These are phyloP conservation scores for Calocybe indica DNA, from an alignment of 768 basidiomycete genomes.

Conservation along the genomic window DNA sequence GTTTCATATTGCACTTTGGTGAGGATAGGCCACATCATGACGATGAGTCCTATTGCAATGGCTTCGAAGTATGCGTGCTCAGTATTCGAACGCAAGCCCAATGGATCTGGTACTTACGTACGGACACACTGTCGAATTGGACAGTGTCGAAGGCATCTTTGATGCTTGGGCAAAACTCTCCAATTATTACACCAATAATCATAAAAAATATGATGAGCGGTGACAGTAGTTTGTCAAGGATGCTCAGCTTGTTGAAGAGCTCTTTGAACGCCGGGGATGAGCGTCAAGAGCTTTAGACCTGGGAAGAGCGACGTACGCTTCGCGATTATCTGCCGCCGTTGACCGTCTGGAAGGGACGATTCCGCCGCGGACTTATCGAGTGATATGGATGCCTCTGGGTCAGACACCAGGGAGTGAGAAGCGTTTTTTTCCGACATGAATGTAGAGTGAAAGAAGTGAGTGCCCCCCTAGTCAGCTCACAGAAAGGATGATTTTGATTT, in stretches of 20 bases:
- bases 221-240: slow-evolving; percentile 13
- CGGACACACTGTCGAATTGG: slow-evolving; percentile 64
- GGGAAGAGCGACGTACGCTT: no score
- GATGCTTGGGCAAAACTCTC: slow-evolving; percentile 56
- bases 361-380: no score
- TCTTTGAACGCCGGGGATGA: slow-evolving; percentile 1
- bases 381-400: no score
- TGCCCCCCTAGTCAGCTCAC: no score
- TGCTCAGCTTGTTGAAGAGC: slow-evolving; percentile 14
- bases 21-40: slow-evolving; percentile 87
- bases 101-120: slow-evolving; percentile 47
- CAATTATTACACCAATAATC: slow-evolving; percentile 73
- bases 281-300: no score
- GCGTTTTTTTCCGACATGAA: no score
- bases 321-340: no score
- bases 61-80: slow-evolving; percentile 34
- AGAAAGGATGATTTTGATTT: no score
- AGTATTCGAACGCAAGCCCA: not conserved
- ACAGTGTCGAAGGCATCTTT: slow-evolving; percentile 58
- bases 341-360: no score
- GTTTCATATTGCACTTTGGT: slow-evolving; percentile 75
- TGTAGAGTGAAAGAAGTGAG: no score
- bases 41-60: slow-evolving; percentile 72
- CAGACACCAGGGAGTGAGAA: no score
- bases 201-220: slow-evolving; percentile 62